Base-by-base conservation (phyloP, 2,329 filamentous ascomycete genomes). In the Nannizziopsis barbatae region DNA sequence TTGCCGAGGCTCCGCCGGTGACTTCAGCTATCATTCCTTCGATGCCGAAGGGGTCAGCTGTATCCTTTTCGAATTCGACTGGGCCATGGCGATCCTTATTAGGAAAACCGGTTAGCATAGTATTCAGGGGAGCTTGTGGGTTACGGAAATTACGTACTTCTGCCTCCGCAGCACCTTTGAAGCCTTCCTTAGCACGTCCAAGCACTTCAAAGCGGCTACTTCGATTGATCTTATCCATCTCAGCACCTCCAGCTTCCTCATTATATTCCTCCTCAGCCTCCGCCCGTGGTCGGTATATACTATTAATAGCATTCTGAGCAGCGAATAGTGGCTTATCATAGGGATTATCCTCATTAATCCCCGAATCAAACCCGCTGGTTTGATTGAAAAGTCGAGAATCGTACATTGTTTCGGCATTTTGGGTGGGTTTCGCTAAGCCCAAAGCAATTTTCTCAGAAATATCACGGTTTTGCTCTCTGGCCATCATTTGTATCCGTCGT, bases 271-370 rank as follows among this genome's bases (percentile, higher is more conserved):
- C 84, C 59, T 83, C 79, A 49, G 83, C 81, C 38, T 75, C 74
- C 18, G 84, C 79, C 17, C 78, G 78, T 1, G 90, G 87, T 31
- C 88, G 78, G 67, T 98, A 98, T 56, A 98, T 96, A 64, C 83
- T 90, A 69, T 80, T 92, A 59, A 95, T 87, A 7, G 87, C 90
- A 62, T 96, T 90, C 63, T 95, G 88, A 11, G 92, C 90, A 0
- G 89, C 89, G 64, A 98, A 98, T 6, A 98, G 73, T 15, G 92
- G 92, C 69, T 96, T 96, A 66, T 96, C 92, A 70, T 96, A 98
- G 0, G 83, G 81, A 62, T 98, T 92, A 65, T 98, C 92, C 66
- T 98, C 92, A 65, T 98, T 98, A 75, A 95, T 88, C 0, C 90
- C 92, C 45, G 81, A 78, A 57, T 88, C 83, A 63, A 98, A 93